These are phyloP conservation scores for Rhodotorula sphaerocarpa DNA, from an alignment of 768 basidiomycete genomes.

Conservation along the genomic window DNA sequence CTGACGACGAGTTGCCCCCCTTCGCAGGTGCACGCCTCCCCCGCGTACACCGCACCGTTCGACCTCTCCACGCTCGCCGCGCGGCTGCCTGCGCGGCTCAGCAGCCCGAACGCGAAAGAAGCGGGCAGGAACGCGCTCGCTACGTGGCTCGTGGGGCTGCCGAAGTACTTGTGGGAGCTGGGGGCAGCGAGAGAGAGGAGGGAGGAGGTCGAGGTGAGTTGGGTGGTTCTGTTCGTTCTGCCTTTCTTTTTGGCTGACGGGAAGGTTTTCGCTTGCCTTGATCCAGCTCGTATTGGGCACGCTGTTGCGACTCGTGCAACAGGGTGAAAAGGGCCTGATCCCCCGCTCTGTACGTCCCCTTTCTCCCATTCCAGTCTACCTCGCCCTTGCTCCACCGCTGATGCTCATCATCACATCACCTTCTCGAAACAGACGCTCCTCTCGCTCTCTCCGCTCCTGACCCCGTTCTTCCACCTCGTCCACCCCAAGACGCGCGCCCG, in stretches of 20 bases:
- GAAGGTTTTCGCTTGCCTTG: too few relatives aligned
- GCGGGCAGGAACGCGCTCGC: slow-evolving; percentile 34
- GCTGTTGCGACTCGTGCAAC: slow-evolving; percentile 48
- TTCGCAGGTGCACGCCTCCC: neutral
- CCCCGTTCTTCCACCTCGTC: slow-evolving; percentile 68
- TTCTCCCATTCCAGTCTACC: neutral
- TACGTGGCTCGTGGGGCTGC: slow-evolving; percentile 68
- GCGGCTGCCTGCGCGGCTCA: slow-evolving; percentile 17
- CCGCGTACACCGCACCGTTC: slow-evolving; percentile 5
- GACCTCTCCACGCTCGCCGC: slow-evolving; percentile 41
- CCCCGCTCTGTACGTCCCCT: slow-evolving; percentile 1
- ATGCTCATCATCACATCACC: slow-evolving; percentile 8
- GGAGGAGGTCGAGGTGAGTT: too few relatives aligned
- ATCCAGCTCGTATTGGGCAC: slow-evolving; percentile 51
- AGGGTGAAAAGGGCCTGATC: slow-evolving; percentile 28
- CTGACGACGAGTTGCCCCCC: neutral
- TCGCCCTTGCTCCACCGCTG: slow-evolving; percentile 6
- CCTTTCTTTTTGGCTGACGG: too few relatives aligned
- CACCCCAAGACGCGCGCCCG: slow-evolving; percentile 63
- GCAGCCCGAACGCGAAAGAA: slow-evolving; percentile 47
- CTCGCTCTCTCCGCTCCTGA: slow-evolving; percentile 55
- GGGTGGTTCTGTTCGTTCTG: too few relatives aligned
- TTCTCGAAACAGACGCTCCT: slow-evolving; percentile 47
- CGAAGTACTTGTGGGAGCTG: slow-evolving; percentile 77
- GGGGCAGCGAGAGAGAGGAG: slow-evolving; percentile 44